phyloP scores from a whole-genome alignment of 2,329 filamentous ascomycete species.

The Fusarium sp. region DNA sequence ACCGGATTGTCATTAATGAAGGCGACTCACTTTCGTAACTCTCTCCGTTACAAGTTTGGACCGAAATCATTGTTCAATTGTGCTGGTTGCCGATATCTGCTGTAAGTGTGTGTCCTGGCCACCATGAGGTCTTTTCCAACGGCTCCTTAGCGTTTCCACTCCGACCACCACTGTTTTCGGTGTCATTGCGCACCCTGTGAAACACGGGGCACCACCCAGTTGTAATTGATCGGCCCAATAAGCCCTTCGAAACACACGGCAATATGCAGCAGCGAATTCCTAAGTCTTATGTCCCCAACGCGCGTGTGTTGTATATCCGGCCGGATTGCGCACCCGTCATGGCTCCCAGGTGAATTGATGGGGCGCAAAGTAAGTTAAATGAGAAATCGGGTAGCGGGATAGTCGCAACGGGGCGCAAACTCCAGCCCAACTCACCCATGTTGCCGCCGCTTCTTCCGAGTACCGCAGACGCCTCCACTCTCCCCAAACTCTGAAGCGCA shows the following conservation, averaged over 20 bases:
- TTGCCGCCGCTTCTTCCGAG: constrained; percentile 11
- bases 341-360: constrained; percentile 17
- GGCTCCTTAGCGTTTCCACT: constrained; percentile 31
- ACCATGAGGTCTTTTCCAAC: constrained; percentile 29
- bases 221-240: constrained; percentile 39
- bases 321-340: constrained; percentile 24
- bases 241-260: constrained; percentile 45
- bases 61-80: constrained; percentile 36
- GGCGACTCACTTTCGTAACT: constrained; percentile 35
- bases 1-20: constrained; percentile 16
- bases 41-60: constrained; percentile 43
- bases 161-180: constrained; percentile 35
- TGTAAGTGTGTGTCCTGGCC: constrained; percentile 25
- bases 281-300: constrained; percentile 25
- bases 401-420: constrained; percentile 35
- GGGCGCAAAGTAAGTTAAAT: constrained; percentile 21
- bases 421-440: constrained; percentile 34
- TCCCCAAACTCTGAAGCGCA: constrained; percentile 17
- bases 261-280: constrained; percentile 36
- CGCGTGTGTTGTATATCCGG: constrained; percentile 29
- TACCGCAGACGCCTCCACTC: constrained; percentile 10
- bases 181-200: constrained; percentile 38
- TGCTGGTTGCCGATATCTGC: constrained; percentile 36
- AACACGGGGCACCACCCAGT: constrained; percentile 42
- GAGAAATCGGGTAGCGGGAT: constrained; percentile 31